A percentile compares a stretch with the other conserved stretches of the same genome.
phyloP scores from a whole-genome alignment of 495 filamentous ascomycete genomes.

The Lasiosphaeriaceae sp. region DNA sequence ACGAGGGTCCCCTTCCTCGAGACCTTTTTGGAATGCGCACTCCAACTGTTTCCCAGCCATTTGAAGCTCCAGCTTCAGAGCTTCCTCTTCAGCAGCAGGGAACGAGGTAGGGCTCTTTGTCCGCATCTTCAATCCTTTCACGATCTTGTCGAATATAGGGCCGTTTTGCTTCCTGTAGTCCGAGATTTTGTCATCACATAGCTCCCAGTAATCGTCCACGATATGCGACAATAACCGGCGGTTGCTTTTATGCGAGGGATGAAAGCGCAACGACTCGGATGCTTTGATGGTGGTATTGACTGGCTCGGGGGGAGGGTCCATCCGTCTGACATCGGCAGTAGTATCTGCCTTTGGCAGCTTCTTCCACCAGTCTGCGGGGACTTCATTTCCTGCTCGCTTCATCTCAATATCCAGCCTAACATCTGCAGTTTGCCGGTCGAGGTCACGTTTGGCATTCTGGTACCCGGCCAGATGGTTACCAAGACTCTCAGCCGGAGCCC shows the following conservation, averaged over 20 bases:
- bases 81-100: conserved; percentile 11
- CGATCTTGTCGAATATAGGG: conserved; percentile 7
- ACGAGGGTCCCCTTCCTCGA: conserved; percentile 8
- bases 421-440: conserved; percentile 24
- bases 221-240: background rate
- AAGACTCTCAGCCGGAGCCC: conserved; percentile 26
- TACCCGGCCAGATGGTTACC: conserved; percentile 25
- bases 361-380: conserved; percentile 25
- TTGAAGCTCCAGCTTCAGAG: conserved; percentile 13
- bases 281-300: conserved; percentile 13
- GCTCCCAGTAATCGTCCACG: conserved; percentile 10
- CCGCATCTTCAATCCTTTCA: conserved; percentile 2
- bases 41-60: conserved; percentile 17
- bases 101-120: conserved; percentile 8
- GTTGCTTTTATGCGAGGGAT: conserved; percentile 19
- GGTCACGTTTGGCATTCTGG: conserved; percentile 16
- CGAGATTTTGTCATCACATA: conserved; percentile 10
- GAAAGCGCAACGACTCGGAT: conserved; percentile 17
- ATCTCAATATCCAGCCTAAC: conserved; percentile 24
- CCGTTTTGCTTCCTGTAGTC: conserved; percentile 7
- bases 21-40: conserved; percentile 13
- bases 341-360: conserved; percentile 7
- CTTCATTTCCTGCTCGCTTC: conserved; percentile 15
- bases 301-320: conserved; percentile 18
- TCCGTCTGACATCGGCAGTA: background rate